Evolutionary conservation across 345 rosid genomes (phyloP).

Genomic region (Passiflora organensis): DNA sequence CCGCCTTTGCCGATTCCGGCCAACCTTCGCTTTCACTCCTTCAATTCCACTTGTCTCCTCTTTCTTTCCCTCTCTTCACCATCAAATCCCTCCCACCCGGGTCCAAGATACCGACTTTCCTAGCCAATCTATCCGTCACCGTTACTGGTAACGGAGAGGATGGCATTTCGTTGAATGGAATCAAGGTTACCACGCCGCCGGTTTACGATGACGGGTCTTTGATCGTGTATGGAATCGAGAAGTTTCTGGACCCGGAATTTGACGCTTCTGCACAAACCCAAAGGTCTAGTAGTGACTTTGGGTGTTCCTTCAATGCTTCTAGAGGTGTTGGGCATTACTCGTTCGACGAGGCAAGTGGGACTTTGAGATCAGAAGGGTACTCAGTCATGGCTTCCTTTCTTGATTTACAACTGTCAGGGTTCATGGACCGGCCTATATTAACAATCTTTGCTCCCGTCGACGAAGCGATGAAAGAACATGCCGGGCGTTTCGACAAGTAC

Average conservation of each 20-base stretch:
- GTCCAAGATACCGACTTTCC: constrained; percentile 32
- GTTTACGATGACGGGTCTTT: constrained; percentile 29
- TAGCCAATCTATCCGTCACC: constrained; percentile 17
- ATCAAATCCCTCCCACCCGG: constrained; percentile 26
- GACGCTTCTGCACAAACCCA: neutral
- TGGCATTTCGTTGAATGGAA: constrained; percentile 18
- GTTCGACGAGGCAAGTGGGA: constrained; percentile 13
- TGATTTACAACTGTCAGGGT: constrained; percentile 23
- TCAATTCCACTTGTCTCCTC: constrained; percentile 32
- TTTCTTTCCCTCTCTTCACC: constrained; percentile 5
- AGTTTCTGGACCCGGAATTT: constrained; percentile 24
- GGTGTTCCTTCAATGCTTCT: neutral
- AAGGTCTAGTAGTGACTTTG: neutral
- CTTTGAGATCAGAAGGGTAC: constrained; percentile 19
- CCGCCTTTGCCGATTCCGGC: constrained; percentile 22
- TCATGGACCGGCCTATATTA: constrained; percentile 1
- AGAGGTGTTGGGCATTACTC: neutral
- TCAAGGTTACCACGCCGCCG: constrained; percentile 12
- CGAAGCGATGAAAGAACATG: neutral
- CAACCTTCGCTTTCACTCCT: constrained; percentile 38
- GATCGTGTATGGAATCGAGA: constrained; percentile 21
- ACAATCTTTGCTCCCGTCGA: constrained; percentile 37
- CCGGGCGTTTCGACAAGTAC: constrained; percentile 6
- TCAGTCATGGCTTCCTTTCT: constrained; percentile 32
- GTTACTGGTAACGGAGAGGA: constrained; percentile 12